Evolutionary conservation across 164 flowering plant genomes (phyloP), one percentile per base, ranked within the genome.

Genomic region (Amborella trichopoda): DNA sequence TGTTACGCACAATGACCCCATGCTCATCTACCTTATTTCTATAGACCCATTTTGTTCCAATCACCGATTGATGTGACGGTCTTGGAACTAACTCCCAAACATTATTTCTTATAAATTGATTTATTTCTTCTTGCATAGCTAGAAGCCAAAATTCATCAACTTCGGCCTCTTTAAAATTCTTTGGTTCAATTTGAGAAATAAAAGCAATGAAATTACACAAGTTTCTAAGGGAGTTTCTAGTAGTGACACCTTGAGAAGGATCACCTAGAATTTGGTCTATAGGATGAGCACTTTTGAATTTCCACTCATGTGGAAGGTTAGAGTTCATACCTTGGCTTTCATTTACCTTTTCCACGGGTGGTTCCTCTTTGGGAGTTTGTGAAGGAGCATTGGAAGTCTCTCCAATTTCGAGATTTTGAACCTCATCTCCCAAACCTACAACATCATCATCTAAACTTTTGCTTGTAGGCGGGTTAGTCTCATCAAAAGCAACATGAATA

Each of bases 41-140:
- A 40, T 13, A 40, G 43, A 40, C 43, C 43, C 43, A 1, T 40
- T 40, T 40, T 13, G 43, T 40, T 13, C 2, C 43, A 40, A 40
- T 40, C 18, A 40, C 19, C 12, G 34, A 12, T 6, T 30, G 34
- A 30, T 30, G 9, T 30, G 12, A 6, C 6, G 34, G 34, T 12
- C 43, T 40, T 40, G 19, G 43, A 12, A 40, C 43, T 12, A 40
- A 2, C 1, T 13, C 19, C 43, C 43, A 2, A 40, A 18, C 43
- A 8, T 40, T 13, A 40, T 18, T 40, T 2, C 19, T 2, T 12
- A 13, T 20, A 40, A 40, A 40, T 18, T 40, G 19, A 40, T 40
- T 16, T 39, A 39, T 1, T 18, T 40, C 43, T 12, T 40, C 43
- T 40, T 40, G 43, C 3, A 40, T 40, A 2, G 43, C 34, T 30